phyloP scores from a whole-genome alignment of 1,284 basidiomycete genomes.

The Cutaneotrichosporon dermatis region DNA sequence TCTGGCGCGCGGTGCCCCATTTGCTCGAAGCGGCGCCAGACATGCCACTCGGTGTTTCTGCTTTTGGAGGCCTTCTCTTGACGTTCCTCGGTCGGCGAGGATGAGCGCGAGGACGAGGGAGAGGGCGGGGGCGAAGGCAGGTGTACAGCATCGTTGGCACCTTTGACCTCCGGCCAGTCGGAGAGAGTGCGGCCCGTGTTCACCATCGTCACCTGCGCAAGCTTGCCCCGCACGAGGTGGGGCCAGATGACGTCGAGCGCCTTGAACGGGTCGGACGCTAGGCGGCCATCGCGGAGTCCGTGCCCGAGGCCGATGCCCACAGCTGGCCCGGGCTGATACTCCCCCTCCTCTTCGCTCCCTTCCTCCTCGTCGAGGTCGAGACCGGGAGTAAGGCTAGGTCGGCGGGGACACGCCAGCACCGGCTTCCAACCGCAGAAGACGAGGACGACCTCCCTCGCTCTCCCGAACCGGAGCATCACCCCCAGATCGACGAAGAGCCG shows the following conservation, averaged over 20 bases:
- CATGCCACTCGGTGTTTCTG: neutral
- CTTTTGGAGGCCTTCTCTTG: no score
- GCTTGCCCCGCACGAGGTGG: neutral
- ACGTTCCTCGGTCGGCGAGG: no score
- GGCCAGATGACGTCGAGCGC: neutral
- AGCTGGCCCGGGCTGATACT: no score
- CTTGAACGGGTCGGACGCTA: neutral
- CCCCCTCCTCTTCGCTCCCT: neutral
- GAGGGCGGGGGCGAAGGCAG: no score
- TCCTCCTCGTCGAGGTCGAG: neutral
- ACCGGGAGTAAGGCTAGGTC: no score
- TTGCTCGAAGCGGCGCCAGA: neutral
- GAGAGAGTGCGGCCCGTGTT: neutral
- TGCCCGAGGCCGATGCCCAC: no score
- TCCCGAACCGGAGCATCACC: neutral
- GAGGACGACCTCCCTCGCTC: neutral
- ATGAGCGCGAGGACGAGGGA: no score
- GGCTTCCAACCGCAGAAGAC: neutral
- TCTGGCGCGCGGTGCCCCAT: neutral
- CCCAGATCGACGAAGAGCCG: neutral
- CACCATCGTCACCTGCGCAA: neutral
- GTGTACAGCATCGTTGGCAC: no score
- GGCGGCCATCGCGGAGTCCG: no score
- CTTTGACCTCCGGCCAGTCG: no score
- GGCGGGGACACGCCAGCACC: no score